These are phyloP conservation scores for Fusarium decemcellulare DNA, from an alignment of 2,329 filamentous ascomycete species.

Conservation along the genomic window DNA sequence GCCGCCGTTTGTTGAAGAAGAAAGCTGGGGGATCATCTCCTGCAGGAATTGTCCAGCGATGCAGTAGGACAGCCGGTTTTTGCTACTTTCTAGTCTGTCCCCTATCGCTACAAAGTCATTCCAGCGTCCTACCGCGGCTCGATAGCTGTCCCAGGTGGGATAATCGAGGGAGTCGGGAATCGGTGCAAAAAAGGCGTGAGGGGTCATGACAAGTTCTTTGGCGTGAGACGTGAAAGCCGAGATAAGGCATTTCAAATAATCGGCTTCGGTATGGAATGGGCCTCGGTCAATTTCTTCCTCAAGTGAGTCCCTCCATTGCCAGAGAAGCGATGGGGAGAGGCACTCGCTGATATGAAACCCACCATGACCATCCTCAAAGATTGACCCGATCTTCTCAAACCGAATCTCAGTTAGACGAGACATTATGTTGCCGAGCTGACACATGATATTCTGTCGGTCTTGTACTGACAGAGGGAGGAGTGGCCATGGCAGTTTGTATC, in stretches of 20 bases:
- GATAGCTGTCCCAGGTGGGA: constrained; percentile 32
- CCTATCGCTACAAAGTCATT: constrained; percentile 21
- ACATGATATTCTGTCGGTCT: constrained; percentile 36
- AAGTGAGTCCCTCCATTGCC: constrained; percentile 37
- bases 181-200: constrained; percentile 48
- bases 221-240: constrained; percentile 41
- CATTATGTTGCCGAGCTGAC: constrained; percentile 38
- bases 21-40: constrained; percentile 46
- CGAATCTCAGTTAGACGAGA: constrained; percentile 21
- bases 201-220: constrained; percentile 43
- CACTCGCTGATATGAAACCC: constrained; percentile 40
- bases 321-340: constrained; percentile 39
- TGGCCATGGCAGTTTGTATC: not conserved
- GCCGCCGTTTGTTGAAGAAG: not conserved
- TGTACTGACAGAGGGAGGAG: constrained; percentile 36
- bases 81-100: constrained; percentile 32
- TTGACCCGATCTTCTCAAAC: constrained; percentile 44
- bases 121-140: constrained; percentile 11
- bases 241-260: constrained; percentile 44
- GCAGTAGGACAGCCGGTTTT: constrained; percentile 43
- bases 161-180: constrained; percentile 45
- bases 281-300: constrained; percentile 41
- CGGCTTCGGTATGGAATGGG: constrained; percentile 41
- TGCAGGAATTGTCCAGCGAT: constrained; percentile 39
- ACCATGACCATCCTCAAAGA: constrained; percentile 31